Percentiles rank a stretch among this genome's conserved stretches.
Conservation (phyloP, 2,329 filamentous ascomycete genomes). For the Ramularia collo-cygni region DNA sequence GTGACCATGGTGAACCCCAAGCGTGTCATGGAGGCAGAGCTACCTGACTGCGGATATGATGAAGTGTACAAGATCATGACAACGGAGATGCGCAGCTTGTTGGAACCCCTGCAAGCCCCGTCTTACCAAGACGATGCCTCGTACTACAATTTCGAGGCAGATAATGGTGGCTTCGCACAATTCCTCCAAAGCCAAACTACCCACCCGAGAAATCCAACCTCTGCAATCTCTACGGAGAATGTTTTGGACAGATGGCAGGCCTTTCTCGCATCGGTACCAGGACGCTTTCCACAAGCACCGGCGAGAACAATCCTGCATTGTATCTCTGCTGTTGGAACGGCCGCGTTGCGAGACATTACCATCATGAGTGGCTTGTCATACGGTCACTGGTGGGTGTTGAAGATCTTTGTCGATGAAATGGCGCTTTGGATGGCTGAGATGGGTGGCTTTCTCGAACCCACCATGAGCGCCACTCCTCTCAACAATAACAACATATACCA, state of each 20-base stretch:
- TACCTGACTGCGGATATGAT: conserved; percentile 49
- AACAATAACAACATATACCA: conserved; percentile 13
- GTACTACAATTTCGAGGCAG: conserved; percentile 37
- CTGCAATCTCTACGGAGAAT: conserved; percentile 47
- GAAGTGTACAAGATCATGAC: conserved; percentile 50
- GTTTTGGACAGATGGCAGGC: conserved; percentile 72
- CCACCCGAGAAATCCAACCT: conserved; percentile 18
- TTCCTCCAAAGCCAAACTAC: conserved; percentile 31
- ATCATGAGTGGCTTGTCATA: conserved; percentile 73
- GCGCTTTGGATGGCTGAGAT: conserved; percentile 81
- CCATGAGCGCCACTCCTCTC: conserved; percentile 4
- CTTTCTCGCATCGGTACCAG: conserved; percentile 63
- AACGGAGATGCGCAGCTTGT: conserved; percentile 59
- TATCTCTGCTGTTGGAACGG: conserved; percentile 67
- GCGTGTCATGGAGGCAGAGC: conserved; percentile 49
- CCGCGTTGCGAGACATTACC: conserved; percentile 74
- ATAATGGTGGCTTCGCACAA: conserved; percentile 36
- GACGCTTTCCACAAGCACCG: conserved; percentile 65
- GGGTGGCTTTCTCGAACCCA: conserved; percentile 69
- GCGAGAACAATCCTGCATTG: conserved; percentile 69
- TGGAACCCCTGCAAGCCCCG: conserved; percentile 56
- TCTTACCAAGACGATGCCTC: conserved; percentile 32
- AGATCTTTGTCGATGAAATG: conserved; percentile 95
- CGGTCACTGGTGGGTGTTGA: conserved; percentile 90
- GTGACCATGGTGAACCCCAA: conserved; percentile 55